Percentiles rank a stretch among this genome's conserved stretches.
phyloP scores from a whole-genome alignment of 371 early-diverging fungal genomes.

The Apophysomyces sp. region DNA sequence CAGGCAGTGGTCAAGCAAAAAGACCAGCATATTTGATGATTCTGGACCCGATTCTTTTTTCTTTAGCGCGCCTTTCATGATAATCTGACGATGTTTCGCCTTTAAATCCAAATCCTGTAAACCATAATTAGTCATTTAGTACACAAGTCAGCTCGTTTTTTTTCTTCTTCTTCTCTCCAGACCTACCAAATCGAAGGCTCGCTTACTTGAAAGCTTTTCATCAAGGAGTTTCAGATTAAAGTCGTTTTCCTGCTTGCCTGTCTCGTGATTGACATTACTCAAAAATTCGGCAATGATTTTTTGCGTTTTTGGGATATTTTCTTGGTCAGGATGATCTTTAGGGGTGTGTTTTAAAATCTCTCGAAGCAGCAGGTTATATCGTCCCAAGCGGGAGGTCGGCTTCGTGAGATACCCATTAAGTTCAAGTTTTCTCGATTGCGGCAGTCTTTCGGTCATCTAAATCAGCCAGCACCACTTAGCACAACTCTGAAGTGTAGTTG shows the following conservation, averaged over 20 bases:
- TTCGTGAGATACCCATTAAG: conserved; percentile 79
- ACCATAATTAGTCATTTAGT: too few relatives aligned
- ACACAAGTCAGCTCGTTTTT: conserved; percentile 29
- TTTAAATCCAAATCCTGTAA: conserved; percentile 51
- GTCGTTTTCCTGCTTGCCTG: conserved; percentile 80
- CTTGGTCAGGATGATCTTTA: conserved; percentile 75
- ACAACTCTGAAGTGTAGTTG: neutral
- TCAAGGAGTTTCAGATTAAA: conserved; percentile 12
- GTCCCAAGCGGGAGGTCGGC: conserved; percentile 87
- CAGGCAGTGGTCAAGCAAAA: conserved; percentile 85
- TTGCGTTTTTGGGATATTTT: conserved; percentile 62
- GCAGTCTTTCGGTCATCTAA: conserved; percentile 68
- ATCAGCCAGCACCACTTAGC: neutral
- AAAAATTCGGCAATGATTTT: conserved; percentile 71
- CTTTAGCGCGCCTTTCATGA: conserved; percentile 81
- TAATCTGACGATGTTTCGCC: conserved; percentile 64
- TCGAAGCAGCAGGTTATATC: conserved; percentile 85
- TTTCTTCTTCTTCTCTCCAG: neutral
- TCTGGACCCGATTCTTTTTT: conserved; percentile 68
- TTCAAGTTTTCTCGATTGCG: conserved; percentile 81
- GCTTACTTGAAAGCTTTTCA: conserved; percentile 23
- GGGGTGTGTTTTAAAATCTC: conserved; percentile 87
- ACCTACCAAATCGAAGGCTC: neutral
- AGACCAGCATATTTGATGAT: conserved; percentile 66
- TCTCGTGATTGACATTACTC: conserved; percentile 71